Evolutionary conservation across 805 yeast species (phyloP).

Genomic region (Deakozyma indianensis): DNA sequence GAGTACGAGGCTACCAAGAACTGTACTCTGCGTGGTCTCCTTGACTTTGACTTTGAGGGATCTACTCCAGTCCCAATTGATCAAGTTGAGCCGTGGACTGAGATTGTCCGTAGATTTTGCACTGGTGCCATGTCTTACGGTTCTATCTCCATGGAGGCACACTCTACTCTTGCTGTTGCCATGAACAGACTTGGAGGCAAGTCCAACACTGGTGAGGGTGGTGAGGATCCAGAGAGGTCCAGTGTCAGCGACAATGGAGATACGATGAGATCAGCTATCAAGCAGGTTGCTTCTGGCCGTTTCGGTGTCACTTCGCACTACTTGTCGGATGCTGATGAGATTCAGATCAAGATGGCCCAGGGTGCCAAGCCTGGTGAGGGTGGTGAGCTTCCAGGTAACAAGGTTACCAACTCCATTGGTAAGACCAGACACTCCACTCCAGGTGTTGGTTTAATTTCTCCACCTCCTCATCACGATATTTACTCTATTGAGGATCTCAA

Average conservation of each 20-base stretch:
- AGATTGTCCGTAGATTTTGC: conserved; percentile 89
- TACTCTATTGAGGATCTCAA: conserved; percentile 96
- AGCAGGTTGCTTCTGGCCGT: conserved; percentile 95
- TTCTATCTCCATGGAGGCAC: conserved; percentile 96
- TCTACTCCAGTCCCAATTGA: conserved; percentile 77
- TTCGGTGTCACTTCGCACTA: conserved; percentile 95
- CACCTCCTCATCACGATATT: conserved; percentile 98
- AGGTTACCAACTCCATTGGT: conserved; percentile 78
- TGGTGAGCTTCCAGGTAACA: conserved; percentile 94
- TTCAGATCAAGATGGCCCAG: conserved; percentile 97
- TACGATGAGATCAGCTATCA: conserved; percentile 97
- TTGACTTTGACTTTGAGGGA: conserved; percentile 72
- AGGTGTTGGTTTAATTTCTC: conserved; percentile 92
- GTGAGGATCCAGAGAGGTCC: conserved; percentile 92
- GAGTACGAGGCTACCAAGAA: conserved; percentile 84
- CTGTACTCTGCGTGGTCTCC: conserved; percentile 87
- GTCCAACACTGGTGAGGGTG: conserved; percentile 98
- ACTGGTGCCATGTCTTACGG: conserved; percentile 99
- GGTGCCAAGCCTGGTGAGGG: conserved; percentile 99
- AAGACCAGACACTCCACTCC: conserved; percentile 94
- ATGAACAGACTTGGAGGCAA: conserved; percentile 97
- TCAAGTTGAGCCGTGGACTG: conserved; percentile 99
- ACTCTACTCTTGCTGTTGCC: conserved; percentile 93
- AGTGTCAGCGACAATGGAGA: conserved; percentile 73
- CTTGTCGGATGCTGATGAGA: conserved; percentile 90